Percentiles rank a stretch among this genome's conserved stretches.
phyloP scores from a whole-genome alignment of 345 rosid species.

The Eucalyptus tenuipes region DNA sequence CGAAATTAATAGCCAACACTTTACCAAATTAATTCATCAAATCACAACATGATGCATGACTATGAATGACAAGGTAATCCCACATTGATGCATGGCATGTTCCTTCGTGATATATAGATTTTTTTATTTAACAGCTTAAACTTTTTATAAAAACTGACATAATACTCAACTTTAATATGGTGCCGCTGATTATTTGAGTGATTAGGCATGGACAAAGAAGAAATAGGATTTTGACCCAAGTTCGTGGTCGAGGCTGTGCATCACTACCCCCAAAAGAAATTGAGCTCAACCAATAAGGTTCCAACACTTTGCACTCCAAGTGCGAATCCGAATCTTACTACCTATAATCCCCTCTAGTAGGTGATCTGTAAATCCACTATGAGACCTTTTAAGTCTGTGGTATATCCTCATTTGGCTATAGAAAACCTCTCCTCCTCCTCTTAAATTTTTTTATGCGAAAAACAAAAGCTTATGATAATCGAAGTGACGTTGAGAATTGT shows the following conservation, averaged over 20 bases:
- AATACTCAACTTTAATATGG: background rate
- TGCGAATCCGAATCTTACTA: background rate
- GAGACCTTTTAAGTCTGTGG: background rate
- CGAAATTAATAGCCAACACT: background rate
- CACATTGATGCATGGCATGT: background rate
- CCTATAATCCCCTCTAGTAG: background rate
- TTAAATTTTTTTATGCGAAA: background rate
- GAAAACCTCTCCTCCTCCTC: background rate
- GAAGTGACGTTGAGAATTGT: background rate
- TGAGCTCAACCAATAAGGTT: background rate
- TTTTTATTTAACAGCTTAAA: background rate
- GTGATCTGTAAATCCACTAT: background rate
- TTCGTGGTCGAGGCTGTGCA: background rate
- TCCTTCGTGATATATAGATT: background rate
- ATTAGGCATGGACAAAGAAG: background rate
- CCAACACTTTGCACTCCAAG: background rate
- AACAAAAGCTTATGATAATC: background rate
- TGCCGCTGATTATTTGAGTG: accelerated
- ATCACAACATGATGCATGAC: background rate
- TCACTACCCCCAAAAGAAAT: background rate
- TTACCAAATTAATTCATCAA: background rate
- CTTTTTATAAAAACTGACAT: accelerated
- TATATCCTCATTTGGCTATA: background rate
- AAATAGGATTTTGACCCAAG: background rate
- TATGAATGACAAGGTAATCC: background rate